Percentiles rank a stretch among this genome's conserved stretches.
Conservation (phyloP, 495 filamentous ascomycete species). For the Sordaria brevicollis region DNA sequence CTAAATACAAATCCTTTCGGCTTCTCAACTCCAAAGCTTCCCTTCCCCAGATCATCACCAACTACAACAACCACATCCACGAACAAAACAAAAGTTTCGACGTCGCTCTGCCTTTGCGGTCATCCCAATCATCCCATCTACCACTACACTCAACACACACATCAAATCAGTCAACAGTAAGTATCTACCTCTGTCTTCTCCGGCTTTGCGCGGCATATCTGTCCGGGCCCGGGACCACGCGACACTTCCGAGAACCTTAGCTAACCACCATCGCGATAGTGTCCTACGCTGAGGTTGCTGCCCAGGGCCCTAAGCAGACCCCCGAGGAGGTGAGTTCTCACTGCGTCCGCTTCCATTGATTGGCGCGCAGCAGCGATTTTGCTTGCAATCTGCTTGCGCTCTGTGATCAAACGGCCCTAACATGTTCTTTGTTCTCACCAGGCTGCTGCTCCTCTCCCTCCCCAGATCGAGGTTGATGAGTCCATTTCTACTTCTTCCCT, state of each 20-base stretch:
- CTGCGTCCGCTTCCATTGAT: neutral
- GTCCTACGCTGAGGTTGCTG: constrained; percentile 70
- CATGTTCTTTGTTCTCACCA: constrained; percentile 4
- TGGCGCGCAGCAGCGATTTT: neutral
- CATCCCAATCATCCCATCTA: neutral
- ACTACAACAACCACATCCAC: neutral
- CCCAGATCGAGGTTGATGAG: constrained; percentile 50
- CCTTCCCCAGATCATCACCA: neutral
- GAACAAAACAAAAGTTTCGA: neutral
- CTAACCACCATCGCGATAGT: constrained; percentile 27
- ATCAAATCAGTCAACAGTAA: constrained; percentile 5
- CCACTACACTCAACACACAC: neutral
- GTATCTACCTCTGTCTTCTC: neutral
- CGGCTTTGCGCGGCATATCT: neutral
- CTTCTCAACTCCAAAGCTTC: neutral
- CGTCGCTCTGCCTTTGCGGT: neutral
- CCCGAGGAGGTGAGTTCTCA: constrained; percentile 51
- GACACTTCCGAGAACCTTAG: neutral
- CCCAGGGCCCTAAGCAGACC: constrained; percentile 61
- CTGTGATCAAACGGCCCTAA: neutral
- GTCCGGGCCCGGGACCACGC: neutral
- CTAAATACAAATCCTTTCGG: neutral
- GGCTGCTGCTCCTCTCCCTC: constrained; percentile 55
- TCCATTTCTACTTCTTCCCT: constrained; percentile 49
- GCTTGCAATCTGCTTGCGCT: neutral